Percentiles rank a stretch among this genome's conserved stretches.
These are phyloP conservation scores for Salix brachista DNA, from an alignment of 345 rosid species.

Conservation along the genomic window DNA sequence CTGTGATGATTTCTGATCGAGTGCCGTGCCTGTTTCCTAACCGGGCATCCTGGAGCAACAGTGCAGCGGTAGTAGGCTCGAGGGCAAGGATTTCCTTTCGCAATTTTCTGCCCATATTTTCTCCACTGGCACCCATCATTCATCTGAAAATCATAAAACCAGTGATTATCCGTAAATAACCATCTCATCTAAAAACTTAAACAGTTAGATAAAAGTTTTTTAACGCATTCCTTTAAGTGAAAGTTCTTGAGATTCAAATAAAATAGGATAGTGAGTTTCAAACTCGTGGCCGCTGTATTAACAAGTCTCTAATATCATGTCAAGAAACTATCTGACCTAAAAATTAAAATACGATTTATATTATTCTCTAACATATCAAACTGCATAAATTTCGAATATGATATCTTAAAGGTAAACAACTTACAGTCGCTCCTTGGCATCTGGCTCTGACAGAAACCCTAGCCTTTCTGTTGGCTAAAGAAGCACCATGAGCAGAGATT, in stretches of 20 bases:
- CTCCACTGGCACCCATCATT: slow-evolving; percentile 55
- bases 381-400: not conserved
- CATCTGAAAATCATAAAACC: slow-evolving; percentile 19
- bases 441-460: slow-evolving; percentile 59
- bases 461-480: slow-evolving; percentile 44
- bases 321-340: accelerated
- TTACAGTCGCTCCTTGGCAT: slow-evolving; percentile 45
- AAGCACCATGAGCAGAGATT: slow-evolving; percentile 29
- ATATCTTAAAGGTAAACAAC: not conserved
- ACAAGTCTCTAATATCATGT: no score
- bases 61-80: slow-evolving; percentile 52
- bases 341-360: no score
- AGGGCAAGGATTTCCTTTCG: slow-evolving; percentile 54
- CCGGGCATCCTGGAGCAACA: slow-evolving; percentile 45
- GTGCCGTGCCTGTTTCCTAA: slow-evolving; percentile 38
- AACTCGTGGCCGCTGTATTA: no score
- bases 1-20: not conserved
- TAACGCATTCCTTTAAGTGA: no score
- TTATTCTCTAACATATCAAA: not conserved
- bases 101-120: slow-evolving; percentile 49
- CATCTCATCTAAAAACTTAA: no score
- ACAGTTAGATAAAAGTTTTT: no score
- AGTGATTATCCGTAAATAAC: no score
- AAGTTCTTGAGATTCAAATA: no score
- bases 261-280: no score